A percentile compares a stretch with the other conserved stretches of the same genome.
These are phyloP conservation scores for Sporisorium exsertum DNA, from an alignment of 1,284 basidiomycete species.

Conservation along the genomic window DNA sequence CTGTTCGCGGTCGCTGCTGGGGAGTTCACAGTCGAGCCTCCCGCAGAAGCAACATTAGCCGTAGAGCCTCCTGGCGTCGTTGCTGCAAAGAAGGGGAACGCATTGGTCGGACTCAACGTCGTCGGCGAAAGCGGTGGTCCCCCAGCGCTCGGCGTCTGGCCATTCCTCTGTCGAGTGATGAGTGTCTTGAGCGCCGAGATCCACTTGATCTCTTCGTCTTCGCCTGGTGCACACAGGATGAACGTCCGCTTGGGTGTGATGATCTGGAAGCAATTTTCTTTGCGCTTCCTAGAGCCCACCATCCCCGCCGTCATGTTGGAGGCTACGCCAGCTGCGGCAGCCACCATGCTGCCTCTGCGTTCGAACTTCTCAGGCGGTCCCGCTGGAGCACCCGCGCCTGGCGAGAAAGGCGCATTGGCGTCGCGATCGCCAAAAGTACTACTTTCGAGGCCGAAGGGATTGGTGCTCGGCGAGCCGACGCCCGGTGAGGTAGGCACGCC, in stretches of 20 bases:
- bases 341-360: conserved; percentile 45
- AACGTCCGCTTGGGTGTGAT: conserved; percentile 92
- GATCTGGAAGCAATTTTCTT: conserved; percentile 86
- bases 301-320: conserved; percentile 47
- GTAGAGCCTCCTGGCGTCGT: conserved; percentile 2
- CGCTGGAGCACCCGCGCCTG: conserved; percentile 8
- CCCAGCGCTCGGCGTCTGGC: conserved; percentile 21
- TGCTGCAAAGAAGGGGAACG: conserved; percentile 32
- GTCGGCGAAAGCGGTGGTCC: conserved; percentile 38
- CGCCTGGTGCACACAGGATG: conserved; percentile 90
- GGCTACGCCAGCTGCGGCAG: conserved; percentile 46
- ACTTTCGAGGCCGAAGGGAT: conserved; percentile 37
- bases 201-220: conserved; percentile 99
- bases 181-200: conserved; percentile 90
- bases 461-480: conserved; percentile 34
- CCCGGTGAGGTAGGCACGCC: conserved; percentile 52
- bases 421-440: conserved; percentile 15
- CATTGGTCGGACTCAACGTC: conserved; percentile 1
- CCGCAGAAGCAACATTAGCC: neutral
- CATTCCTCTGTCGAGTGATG: conserved; percentile 72
- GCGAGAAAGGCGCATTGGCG: conserved; percentile 11
- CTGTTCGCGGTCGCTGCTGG: conserved; percentile 4
- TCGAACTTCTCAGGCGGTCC: conserved; percentile 30
- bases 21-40: conserved; percentile 13
- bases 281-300: conserved; percentile 53